Percentiles rank a stretch among this genome's conserved stretches.
Conservation (phyloP, 2,329 filamentous ascomycete species). For the Aspergillus proliferans region DNA sequence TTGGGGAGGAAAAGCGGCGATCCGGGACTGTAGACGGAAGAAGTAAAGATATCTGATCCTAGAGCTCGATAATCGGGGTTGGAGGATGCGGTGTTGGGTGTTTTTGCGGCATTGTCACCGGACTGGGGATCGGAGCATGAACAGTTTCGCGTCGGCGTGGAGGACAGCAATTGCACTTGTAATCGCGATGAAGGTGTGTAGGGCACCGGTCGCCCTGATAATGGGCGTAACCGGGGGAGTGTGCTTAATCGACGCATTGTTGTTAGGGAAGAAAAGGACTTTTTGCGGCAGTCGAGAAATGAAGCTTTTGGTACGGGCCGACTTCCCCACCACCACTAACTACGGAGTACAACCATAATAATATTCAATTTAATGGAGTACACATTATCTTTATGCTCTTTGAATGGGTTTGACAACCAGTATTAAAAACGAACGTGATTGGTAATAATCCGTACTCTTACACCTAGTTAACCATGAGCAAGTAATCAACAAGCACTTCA, state of each 20-base stretch:
- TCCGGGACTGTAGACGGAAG: slow-evolving; percentile 72
- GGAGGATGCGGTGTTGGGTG: slow-evolving; percentile 24
- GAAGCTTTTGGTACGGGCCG: neutral
- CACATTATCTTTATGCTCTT: neutral
- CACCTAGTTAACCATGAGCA: neutral
- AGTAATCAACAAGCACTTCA: neutral
- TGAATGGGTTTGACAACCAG: neutral
- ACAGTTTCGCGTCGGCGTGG: slow-evolving; percentile 17
- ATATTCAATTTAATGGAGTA: neutral
- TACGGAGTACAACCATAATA: too few species aligned
- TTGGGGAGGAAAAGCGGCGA: slow-evolving; percentile 80
- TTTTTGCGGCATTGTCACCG: slow-evolving; percentile 4
- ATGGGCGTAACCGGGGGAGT: slow-evolving; percentile 8
- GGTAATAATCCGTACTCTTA: neutral
- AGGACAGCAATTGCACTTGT: slow-evolving; percentile 17
- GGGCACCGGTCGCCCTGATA: slow-evolving; percentile 2
- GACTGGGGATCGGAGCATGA: slow-evolving; percentile 22
- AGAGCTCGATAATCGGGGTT: slow-evolving; percentile 47
- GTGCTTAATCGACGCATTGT: slow-evolving; percentile 1
- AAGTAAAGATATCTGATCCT: slow-evolving; percentile 65
- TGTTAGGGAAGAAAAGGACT: neutral
- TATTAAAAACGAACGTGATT: neutral
- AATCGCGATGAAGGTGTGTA: neutral
- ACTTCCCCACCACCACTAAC: neutral
- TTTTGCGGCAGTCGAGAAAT: neutral